A percentile compares a stretch with the other conserved stretches of the same genome.
phyloP scores from a whole-genome alignment of 805 yeast genomes.

The Yarrowia porcina region DNA sequence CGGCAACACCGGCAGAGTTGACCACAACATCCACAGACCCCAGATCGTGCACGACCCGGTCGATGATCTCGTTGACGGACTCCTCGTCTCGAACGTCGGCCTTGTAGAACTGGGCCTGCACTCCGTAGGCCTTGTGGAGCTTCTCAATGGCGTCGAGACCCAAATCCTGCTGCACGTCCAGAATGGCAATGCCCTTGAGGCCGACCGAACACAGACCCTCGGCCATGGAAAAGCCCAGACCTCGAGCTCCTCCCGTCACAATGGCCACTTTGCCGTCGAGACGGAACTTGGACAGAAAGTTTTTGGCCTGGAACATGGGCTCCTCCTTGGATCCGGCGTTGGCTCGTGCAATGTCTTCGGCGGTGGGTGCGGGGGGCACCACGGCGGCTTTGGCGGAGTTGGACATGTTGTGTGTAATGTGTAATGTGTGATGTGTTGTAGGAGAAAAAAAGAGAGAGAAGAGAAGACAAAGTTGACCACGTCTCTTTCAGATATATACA shows the following conservation, averaged over 20 bases:
- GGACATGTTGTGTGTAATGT: constrained; percentile 26
- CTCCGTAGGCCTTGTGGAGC: constrained; percentile 50
- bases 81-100: constrained; percentile 57
- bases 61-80: constrained; percentile 50
- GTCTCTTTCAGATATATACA: background rate
- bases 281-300: constrained; percentile 45
- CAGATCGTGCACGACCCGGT: constrained; percentile 52
- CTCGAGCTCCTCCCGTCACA: constrained; percentile 68
- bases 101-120: constrained; percentile 60
- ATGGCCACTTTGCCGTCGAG: constrained; percentile 57
- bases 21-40: constrained; percentile 55
- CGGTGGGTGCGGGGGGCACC: constrained; percentile 43
- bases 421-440: background rate
- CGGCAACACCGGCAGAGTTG: constrained; percentile 67
- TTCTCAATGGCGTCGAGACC: constrained; percentile 59
- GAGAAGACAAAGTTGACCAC: background rate
- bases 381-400: constrained; percentile 38
- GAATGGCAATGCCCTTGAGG: constrained; percentile 51
- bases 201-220: constrained; percentile 57
- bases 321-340: constrained; percentile 36
- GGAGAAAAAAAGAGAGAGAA: background rate
- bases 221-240: constrained; percentile 58
- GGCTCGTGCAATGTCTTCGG: constrained; percentile 42
- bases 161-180: constrained; percentile 59
- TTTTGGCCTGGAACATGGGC: constrained; percentile 39